A percentile compares a stretch with the other conserved stretches of the same genome.
Evolutionary conservation across 2,329 filamentous ascomycete species (phyloP).

Genomic region (Aureobasidium musti): DNA sequence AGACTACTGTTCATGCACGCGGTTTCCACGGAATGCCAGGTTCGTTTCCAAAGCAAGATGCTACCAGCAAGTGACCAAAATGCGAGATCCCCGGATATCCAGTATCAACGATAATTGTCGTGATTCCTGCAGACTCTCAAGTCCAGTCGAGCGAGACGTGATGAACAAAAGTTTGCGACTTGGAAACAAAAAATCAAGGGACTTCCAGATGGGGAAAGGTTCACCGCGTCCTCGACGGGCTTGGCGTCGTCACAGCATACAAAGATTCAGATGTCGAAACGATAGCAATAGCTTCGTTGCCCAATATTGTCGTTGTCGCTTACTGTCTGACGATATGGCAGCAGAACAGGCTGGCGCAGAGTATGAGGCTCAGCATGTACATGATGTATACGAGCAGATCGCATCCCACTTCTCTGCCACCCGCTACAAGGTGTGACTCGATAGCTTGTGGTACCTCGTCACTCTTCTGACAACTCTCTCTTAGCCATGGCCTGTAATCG

Average conservation of each 20-base stretch:
- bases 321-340: neutral
- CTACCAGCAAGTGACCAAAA: neutral
- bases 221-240: neutral
- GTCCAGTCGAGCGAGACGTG: slow-evolving; percentile 7
- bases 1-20: slow-evolving; percentile 27
- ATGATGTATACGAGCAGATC: slow-evolving; percentile 86
- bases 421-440: slow-evolving; percentile 62
- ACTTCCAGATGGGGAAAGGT: slow-evolving; percentile 12
- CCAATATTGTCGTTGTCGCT: neutral
- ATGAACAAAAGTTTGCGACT: slow-evolving; percentile 26
- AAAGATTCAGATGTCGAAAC: neutral
- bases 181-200: slow-evolving; percentile 21
- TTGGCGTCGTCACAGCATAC: slow-evolving; percentile 26
- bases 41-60: neutral
- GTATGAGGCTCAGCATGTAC: slow-evolving; percentile 87
- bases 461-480: slow-evolving; percentile 34
- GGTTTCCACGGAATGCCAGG: slow-evolving; percentile 1
- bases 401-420: slow-evolving; percentile 82
- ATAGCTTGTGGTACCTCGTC: neutral
- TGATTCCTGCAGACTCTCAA: neutral
- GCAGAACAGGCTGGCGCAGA: slow-evolving; percentile 12
- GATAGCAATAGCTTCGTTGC: neutral
- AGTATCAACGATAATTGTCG: neutral
- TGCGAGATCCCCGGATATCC: neutral
- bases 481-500: slow-evolving; percentile 88